These are phyloP conservation scores for Diaporthe sp. DNA, from an alignment of 2,329 filamentous ascomycete species.

Conservation along the genomic window DNA sequence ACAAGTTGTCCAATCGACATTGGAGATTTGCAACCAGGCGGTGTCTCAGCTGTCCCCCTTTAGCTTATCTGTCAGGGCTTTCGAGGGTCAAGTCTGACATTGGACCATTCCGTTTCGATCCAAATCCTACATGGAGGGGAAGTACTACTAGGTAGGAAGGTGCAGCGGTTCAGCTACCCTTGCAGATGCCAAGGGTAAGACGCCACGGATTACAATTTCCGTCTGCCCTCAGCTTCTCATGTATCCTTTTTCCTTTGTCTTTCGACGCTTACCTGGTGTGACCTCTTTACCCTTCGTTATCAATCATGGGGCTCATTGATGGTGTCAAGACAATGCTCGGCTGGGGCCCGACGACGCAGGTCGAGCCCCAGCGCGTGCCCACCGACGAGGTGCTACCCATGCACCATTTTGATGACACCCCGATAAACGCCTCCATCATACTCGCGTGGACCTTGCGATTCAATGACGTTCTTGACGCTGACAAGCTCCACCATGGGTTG, in stretches of 20 bases:
- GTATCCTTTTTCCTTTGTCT: background rate
- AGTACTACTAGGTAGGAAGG: too few relatives aligned
- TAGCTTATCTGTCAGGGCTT: too few relatives aligned
- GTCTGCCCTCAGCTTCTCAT: background rate
- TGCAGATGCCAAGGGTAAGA: background rate
- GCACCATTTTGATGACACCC: slow-evolving; percentile 49
- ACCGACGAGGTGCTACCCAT: slow-evolving; percentile 49
- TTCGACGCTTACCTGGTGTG: background rate
- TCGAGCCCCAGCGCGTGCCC: slow-evolving; percentile 33
- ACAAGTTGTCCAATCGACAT: too few relatives aligned
- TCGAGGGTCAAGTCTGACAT: too few relatives aligned
- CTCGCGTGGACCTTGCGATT: slow-evolving; percentile 55
- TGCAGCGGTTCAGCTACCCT: background rate
- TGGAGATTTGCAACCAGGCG: too few relatives aligned
- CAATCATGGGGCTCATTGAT: slow-evolving; percentile 6
- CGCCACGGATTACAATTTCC: background rate
- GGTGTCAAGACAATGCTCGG: background rate
- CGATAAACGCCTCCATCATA: slow-evolving; percentile 43
- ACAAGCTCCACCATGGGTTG: slow-evolving; percentile 53
- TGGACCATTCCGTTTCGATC: too few relatives aligned
- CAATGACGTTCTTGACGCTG: slow-evolving; percentile 59
- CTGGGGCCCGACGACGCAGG: background rate
- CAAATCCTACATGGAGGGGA: too few relatives aligned
- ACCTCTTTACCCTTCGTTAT: background rate
- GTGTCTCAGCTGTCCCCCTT: too few relatives aligned